Evolutionary conservation across 2,329 filamentous ascomycete species (phyloP), one percentile per base, ranked within the genome.

Genomic region (Bimuria novae-zelandiae): DNA sequence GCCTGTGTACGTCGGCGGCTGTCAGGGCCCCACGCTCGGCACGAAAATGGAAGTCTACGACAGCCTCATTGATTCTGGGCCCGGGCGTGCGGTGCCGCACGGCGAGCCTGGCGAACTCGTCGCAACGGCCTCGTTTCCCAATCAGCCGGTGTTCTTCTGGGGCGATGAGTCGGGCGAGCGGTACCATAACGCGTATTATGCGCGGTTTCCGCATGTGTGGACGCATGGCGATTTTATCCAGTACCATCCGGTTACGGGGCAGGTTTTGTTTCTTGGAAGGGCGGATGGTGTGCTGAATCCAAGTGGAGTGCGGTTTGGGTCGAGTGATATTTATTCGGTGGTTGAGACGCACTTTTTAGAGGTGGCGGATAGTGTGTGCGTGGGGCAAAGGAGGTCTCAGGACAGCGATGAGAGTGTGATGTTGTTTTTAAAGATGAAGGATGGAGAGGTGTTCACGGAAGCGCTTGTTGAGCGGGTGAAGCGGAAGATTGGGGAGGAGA

Each of bases 211-310:
- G 11, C 68, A 84, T 50, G 89, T 89, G 1, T 94, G 90, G 90
- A 88, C 89, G 0, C 90, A 94, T 58, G 90, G 90, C 19, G 90
- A 94, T 66, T 93, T 92, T 69, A 86, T 90, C 63, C 81, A 82
- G 30, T 76, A 89, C 12, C 85, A 93, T 64, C 89, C 89, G 0
- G 59, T 75, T 3, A 92, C 89, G 1, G 82, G 84, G 6, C 82
- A 84, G 40, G 69, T 91, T 5, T 70, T 82, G 11, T 87, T 92
- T 60, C 80, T 90, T 0, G 89, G 89, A 1, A 80, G 89, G 1
- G 87, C 80, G 4, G 90, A 94, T 65, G 90, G 89, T 11, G 89
- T 94, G 2, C 75, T 94, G 46, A 94, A 94, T 67, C 90, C 90
- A 0, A 86, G 82, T 6, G 90, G 90, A 0, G 85, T 94, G 10